Percentiles rank a stretch among this genome's conserved stretches.
These are phyloP conservation scores for Alternaria sp. DNA, from an alignment of 2,329 filamentous ascomycete species.

Conservation along the genomic window DNA sequence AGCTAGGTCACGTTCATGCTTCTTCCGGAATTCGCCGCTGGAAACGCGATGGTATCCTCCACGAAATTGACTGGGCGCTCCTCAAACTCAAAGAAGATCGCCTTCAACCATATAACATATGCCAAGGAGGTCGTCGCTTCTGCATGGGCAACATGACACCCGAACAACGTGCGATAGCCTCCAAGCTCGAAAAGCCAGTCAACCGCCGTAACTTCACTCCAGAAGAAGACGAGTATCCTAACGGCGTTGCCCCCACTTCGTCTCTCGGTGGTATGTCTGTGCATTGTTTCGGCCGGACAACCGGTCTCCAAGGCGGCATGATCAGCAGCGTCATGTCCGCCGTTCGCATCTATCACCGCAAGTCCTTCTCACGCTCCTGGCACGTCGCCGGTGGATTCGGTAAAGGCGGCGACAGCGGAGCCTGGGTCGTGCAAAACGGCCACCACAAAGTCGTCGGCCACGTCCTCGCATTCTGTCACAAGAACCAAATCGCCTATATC, in stretches of 20 bases:
- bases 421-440: constrained; percentile 86
- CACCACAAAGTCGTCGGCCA: constrained; percentile 87
- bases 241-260: constrained; percentile 65
- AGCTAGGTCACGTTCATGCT: constrained; percentile 84
- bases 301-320: constrained; percentile 79
- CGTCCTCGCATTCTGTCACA: constrained; percentile 85
- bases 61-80: constrained; percentile 96
- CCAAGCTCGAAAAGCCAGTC: constrained; percentile 47
- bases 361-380: constrained; percentile 78
- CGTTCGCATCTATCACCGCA: constrained; percentile 86
- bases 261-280: constrained; percentile 78
- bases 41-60: constrained; percentile 73
- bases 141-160: constrained; percentile 35
- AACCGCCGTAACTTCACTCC: constrained; percentile 44
- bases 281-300: constrained; percentile 88
- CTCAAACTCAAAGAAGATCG: constrained; percentile 80
- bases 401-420: constrained; percentile 88
- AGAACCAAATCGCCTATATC: constrained; percentile 85
- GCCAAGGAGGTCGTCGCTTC: constrained; percentile 62
- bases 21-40: constrained; percentile 88
- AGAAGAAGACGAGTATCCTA: constrained; percentile 59
- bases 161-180: constrained; percentile 41
- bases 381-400: constrained; percentile 68
- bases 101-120: constrained; percentile 74
- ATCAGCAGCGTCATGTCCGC: constrained; percentile 81